A percentile compares a stretch with the other conserved stretches of the same genome.
Evolutionary conservation across 768 basidiomycete genomes (phyloP).

Genomic region (Filobasidium floriforme): DNA sequence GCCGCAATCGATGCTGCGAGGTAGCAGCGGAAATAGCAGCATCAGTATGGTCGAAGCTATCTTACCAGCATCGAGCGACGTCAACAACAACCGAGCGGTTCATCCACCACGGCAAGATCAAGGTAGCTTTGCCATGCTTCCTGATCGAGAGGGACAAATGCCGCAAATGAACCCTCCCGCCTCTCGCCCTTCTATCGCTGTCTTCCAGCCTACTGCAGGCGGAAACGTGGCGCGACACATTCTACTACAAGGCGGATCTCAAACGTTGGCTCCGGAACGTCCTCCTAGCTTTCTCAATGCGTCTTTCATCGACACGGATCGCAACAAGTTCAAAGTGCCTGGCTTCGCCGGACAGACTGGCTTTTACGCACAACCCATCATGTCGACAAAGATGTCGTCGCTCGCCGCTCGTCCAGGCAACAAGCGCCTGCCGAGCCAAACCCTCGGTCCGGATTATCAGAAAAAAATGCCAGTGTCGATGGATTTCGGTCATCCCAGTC

Average conservation of each 20-base stretch:
- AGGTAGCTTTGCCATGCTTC: no score
- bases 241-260: conserved; percentile 15
- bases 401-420: conserved; percentile 37
- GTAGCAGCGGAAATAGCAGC: conserved; percentile 2
- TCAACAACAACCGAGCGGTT: no score
- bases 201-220: conserved; percentile 7
- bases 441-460: conserved; percentile 30
- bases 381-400: conserved; percentile 18
- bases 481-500: background rate
- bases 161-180: background rate
- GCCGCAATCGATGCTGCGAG: background rate
- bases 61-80: background rate
- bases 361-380: background rate
- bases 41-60: conserved; percentile 8
- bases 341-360: background rate
- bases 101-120: no score
- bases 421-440: conserved; percentile 40
- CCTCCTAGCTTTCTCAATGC: conserved; percentile 31
- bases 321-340: conserved; percentile 2
- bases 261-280: conserved; percentile 42
- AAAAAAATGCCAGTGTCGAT: conserved; percentile 20
- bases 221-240: conserved; percentile 1
- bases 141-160: background rate
- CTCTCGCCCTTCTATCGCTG: background rate
- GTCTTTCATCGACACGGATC: background rate